Conservation (phyloP, 31 red algal species). For the Odonthalia washingtoniensis region DNA sequence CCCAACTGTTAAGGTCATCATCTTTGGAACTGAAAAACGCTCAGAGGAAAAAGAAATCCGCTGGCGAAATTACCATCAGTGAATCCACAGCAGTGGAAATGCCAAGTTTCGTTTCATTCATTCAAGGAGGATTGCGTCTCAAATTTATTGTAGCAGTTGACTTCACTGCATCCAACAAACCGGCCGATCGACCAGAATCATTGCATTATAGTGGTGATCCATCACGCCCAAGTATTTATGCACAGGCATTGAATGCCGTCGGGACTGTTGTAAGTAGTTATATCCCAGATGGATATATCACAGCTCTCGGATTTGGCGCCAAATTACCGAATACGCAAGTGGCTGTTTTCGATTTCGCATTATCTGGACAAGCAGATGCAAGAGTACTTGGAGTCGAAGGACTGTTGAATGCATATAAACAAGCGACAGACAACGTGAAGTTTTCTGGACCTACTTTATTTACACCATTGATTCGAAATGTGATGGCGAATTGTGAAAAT, state of each 20-base stretch:
- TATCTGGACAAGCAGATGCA: conserved; percentile 56
- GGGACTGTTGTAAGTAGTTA: conserved; percentile 63
- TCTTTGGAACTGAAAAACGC: neutral
- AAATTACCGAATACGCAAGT: conserved; percentile 50
- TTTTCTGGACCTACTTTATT: conserved; percentile 86
- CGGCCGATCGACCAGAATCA: conserved; percentile 54
- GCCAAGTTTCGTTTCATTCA: conserved; percentile 62
- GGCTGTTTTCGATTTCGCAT: conserved; percentile 69
- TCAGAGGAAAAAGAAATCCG: conserved; percentile 1
- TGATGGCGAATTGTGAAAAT: conserved; percentile 26
- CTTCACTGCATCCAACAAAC: conserved; percentile 87
- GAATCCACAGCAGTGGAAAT: conserved; percentile 5
- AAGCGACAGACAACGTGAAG: conserved; percentile 48
- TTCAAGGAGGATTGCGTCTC: conserved; percentile 68
- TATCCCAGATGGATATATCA: conserved; percentile 52
- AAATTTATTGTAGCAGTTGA: conserved; percentile 78
- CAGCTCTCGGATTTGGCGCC: conserved; percentile 81
- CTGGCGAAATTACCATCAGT: conserved; percentile 35
- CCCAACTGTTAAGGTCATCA: neutral
- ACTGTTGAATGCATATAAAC: conserved; percentile 66
- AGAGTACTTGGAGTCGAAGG: conserved; percentile 65
- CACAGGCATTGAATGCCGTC: conserved; percentile 68
- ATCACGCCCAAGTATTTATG: conserved; percentile 53
- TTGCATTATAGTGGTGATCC: conserved; percentile 81
- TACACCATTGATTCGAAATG: conserved; percentile 62